phyloP scores from a whole-genome alignment of 495 filamentous ascomycete genomes.

The Penicillium angulare region DNA sequence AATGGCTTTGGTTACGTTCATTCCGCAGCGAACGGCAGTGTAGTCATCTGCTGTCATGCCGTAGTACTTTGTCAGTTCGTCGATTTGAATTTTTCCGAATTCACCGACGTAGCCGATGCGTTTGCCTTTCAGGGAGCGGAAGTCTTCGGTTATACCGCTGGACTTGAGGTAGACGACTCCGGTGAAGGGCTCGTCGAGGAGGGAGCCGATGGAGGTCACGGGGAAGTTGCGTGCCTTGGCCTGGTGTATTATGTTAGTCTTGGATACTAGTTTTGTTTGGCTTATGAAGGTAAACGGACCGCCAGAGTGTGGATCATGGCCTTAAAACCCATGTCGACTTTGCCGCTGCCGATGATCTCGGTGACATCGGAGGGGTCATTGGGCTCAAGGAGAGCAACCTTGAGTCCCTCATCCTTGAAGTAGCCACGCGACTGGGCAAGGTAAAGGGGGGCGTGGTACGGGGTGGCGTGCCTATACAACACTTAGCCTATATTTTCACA shows the following conservation, averaged over 20 bases:
- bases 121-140: conserved; percentile 62
- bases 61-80: conserved; percentile 70
- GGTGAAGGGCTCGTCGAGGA: conserved; percentile 71
- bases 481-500: conserved; percentile 24
- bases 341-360: conserved; percentile 69
- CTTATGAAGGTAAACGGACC: conserved; percentile 36
- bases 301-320: conserved; percentile 74
- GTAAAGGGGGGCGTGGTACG: conserved; percentile 71
- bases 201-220: conserved; percentile 63
- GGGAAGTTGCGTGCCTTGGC: conserved; percentile 70
- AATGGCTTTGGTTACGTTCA: conserved; percentile 64
- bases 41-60: conserved; percentile 68
- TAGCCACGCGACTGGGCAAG: conserved; percentile 68
- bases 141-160: conserved; percentile 65
- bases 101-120: conserved; percentile 71
- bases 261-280: background rate
- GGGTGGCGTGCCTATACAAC: conserved; percentile 61
- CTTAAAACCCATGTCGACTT: conserved; percentile 72
- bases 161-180: conserved; percentile 69
- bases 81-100: conserved; percentile 76
- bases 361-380: conserved; percentile 72
- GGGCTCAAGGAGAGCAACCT: conserved; percentile 68
- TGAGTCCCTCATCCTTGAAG: conserved; percentile 67
- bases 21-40: conserved; percentile 64
- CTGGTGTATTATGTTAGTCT: conserved; percentile 21